phyloP scores from a whole-genome alignment of 805 yeast species.

The Lachancea kluyveri region DNA sequence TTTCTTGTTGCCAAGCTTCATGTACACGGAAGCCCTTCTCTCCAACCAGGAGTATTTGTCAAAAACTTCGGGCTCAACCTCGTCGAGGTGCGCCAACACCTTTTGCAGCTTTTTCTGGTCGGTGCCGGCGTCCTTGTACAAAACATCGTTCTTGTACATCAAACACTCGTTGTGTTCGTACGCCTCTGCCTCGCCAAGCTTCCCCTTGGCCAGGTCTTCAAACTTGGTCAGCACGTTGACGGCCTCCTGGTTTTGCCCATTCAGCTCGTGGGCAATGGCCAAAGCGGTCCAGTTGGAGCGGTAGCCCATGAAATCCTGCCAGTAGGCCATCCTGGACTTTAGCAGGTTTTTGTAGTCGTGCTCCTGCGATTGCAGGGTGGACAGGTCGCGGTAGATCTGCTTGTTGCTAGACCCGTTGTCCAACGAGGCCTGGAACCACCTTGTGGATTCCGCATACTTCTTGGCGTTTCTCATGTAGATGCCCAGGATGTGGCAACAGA shows the following conservation, averaged over 20 bases:
- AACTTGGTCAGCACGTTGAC: slow-evolving; percentile 66
- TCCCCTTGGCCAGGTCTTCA: slow-evolving; percentile 67
- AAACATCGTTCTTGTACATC: slow-evolving; percentile 62
- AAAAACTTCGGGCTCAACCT: slow-evolving; percentile 44
- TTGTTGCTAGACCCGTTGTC: slow-evolving; percentile 74
- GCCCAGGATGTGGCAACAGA: slow-evolving; percentile 82
- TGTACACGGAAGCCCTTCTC: slow-evolving; percentile 56
- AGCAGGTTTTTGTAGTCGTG: slow-evolving; percentile 64
- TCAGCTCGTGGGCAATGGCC: slow-evolving; percentile 79
- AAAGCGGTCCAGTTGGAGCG: slow-evolving; percentile 87
- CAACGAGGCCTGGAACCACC: slow-evolving; percentile 68
- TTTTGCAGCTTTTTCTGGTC: slow-evolving; percentile 37
- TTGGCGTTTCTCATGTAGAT: slow-evolving; percentile 67
- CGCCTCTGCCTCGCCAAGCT: slow-evolving; percentile 57
- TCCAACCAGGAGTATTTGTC: slow-evolving; percentile 63
- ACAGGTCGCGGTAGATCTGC: slow-evolving; percentile 75
- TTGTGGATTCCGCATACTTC: slow-evolving; percentile 69
- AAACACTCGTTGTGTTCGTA: slow-evolving; percentile 78
- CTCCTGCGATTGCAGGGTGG: slow-evolving; percentile 71
- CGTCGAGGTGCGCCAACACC: slow-evolving; percentile 56
- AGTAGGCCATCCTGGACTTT: slow-evolving; percentile 56
- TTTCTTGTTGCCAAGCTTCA: slow-evolving; percentile 46
- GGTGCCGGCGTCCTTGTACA: slow-evolving; percentile 54
- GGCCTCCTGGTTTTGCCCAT: slow-evolving; percentile 60
- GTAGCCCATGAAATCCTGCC: slow-evolving; percentile 72